These are phyloP conservation scores for Hebeloma cylindrosporum DNA, from an alignment of 768 basidiomycete genomes.

Conservation along the genomic window DNA sequence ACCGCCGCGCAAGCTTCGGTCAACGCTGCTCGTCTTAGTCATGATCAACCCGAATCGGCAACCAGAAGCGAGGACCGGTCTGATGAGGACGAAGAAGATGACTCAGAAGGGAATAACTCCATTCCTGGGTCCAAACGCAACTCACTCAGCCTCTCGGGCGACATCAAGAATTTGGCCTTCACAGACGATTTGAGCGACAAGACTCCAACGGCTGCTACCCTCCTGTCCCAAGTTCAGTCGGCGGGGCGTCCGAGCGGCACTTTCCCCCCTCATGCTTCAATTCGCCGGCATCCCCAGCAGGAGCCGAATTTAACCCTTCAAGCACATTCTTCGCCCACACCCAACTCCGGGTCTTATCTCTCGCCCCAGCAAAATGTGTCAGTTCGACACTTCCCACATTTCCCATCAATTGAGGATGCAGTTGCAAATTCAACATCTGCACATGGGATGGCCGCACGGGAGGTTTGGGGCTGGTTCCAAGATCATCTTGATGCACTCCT, in stretches of 20 bases:
- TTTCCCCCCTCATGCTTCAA: constrained; percentile 71
- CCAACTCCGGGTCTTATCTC: constrained; percentile 47
- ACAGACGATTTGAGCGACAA: constrained; percentile 75
- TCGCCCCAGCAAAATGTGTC: constrained; percentile 54
- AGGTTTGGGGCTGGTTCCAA: constrained; percentile 92
- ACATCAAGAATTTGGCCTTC: constrained; percentile 58
- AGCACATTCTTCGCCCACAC: constrained; percentile 56
- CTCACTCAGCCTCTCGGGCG: constrained; percentile 65
- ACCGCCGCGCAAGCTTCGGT: constrained; percentile 73
- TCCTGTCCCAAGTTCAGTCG: constrained; percentile 77
- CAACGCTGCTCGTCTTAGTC: constrained; percentile 70
- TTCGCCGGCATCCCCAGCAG: constrained; percentile 68
- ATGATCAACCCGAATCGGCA: constrained; percentile 63
- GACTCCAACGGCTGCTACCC: constrained; percentile 78
- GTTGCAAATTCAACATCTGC: constrained; percentile 72
- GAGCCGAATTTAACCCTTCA: constrained; percentile 56
- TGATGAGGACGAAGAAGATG: constrained; percentile 86
- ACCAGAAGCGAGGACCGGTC: constrained; percentile 69
- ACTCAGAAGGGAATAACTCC: constrained; percentile 71
- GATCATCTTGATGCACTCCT: constrained; percentile 84
- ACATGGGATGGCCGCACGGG: constrained; percentile 76
- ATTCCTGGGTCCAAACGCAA: constrained; percentile 68
- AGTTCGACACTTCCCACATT: constrained; percentile 75
- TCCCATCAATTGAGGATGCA: constrained; percentile 86
- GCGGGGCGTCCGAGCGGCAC: constrained; percentile 57